These are phyloP conservation scores for Cryphonectria parasitica DNA, from an alignment of 2,329 filamentous ascomycete species.

Conservation along the genomic window DNA sequence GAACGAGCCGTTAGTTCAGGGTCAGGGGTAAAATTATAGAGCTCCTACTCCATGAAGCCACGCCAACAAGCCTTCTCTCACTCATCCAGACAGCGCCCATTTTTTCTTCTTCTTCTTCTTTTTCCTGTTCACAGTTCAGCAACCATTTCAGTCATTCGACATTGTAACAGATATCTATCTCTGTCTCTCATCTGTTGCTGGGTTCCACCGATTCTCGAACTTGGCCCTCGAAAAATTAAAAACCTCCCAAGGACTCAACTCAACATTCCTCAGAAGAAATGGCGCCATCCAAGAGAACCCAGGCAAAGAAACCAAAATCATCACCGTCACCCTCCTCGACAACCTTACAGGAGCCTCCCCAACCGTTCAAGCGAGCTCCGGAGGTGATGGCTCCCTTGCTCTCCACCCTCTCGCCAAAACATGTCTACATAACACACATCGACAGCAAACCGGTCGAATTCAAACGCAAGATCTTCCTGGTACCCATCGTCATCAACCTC, in stretches of 20 bases:
- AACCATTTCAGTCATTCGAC: neutral
- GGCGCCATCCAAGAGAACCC: constrained; percentile 40
- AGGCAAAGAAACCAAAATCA: constrained; percentile 38
- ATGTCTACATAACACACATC: constrained; percentile 85
- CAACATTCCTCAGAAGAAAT: constrained; percentile 27
- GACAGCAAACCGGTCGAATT: constrained; percentile 70
- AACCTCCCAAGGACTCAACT: neutral
- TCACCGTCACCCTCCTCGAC: constrained; percentile 37
- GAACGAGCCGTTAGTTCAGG: neutral
- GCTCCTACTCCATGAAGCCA: neutral
- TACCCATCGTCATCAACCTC: constrained; percentile 78
- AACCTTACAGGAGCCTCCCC: constrained; percentile 45
- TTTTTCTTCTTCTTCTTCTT: neutral
- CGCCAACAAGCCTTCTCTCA: neutral
- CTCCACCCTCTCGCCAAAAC: constrained; percentile 64
- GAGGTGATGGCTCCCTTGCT: constrained; percentile 68
- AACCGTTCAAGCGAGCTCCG: constrained; percentile 71
- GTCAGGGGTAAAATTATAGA: constrained; percentile 13
- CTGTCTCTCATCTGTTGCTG: neutral
- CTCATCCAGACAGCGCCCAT: neutral
- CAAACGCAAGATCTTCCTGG: constrained; percentile 82
- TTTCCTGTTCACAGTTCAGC: neutral
- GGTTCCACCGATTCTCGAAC: neutral
- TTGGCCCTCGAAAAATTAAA: neutral
- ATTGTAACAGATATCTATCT: neutral